Base-by-base conservation (phyloP, 2,329 filamentous ascomycete genomes). In the Aspergillus sp. region DNA sequence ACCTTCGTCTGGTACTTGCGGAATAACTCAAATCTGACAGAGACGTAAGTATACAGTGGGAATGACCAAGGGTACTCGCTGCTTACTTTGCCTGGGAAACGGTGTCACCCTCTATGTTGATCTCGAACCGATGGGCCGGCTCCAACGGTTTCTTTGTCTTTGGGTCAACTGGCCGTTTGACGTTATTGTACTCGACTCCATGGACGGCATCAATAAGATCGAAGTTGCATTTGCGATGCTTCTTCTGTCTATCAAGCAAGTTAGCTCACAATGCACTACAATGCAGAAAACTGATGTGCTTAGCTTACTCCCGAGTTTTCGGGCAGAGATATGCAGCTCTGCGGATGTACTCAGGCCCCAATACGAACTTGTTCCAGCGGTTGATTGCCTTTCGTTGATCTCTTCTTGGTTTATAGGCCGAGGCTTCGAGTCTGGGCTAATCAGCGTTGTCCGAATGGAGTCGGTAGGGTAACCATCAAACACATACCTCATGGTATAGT, bases 401-500 rank as follows among this genome's bases (percentile, higher is more conserved):
- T 53, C 72, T 74, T 45, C 73, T 70, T n/a, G 79, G 67, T 57
- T 73, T 73, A 64, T 77, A 81, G 27, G 70, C 72, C 4, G 72
- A 66, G 1, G 74, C 77, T 63, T 79, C 73, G 45, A 81, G 69
- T 49, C 77, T 79, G 44, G 9, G 27, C 20, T 44, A 41, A 39
- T 60, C 30, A 58, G 49, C 39, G 64, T 20, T 60, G 54, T 56
- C 22, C 27, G 37, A 41, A 47, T 39, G 33, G 39, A 49, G 41
- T 27, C 40, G 45, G 5, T 44, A 19, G 17, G 17, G 19, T 17
- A 46, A 44, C 34, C 39, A 34, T n/a, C 8, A 30, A 30, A 9
- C 8, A 56, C 62, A 24, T 58, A 78, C 76, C 79, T 76, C 61
- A 81, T 71, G 12, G 79, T 80, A 63, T 81, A 98, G 70, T 97